These are phyloP conservation scores for Colletotrichum kahawae DNA, from an alignment of 2,329 filamentous ascomycete species.

Conservation along the genomic window DNA sequence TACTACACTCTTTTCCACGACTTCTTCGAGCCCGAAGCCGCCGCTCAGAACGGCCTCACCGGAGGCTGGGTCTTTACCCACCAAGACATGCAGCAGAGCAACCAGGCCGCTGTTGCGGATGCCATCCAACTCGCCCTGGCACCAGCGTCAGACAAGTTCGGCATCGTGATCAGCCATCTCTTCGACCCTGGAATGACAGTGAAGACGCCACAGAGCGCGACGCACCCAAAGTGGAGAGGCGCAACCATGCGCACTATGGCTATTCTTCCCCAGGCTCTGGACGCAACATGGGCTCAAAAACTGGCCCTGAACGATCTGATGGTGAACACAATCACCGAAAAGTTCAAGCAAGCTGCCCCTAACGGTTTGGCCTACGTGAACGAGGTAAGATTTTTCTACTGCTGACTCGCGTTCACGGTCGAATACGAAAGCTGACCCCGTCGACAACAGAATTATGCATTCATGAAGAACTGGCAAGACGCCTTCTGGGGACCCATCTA, in stretches of 20 bases:
- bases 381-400: not conserved
- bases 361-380: constrained; percentile 17
- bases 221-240: constrained; percentile 14
- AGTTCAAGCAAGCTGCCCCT: constrained; percentile 14
- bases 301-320: constrained; percentile 16
- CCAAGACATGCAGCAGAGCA: constrained; percentile 13
- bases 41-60: constrained; percentile 21
- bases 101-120: constrained; percentile 3
- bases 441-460: constrained; percentile 19
- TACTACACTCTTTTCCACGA: constrained; percentile 21
- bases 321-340: constrained; percentile 21
- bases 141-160: not conserved
- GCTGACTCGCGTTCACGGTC: not conserved
- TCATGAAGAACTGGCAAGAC: constrained; percentile 22
- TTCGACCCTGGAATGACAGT: constrained; percentile 6
- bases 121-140: constrained; percentile 1
- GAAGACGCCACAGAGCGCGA: constrained; percentile 10
- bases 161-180: constrained; percentile 18
- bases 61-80: constrained; percentile 23
- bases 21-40: constrained; percentile 18
- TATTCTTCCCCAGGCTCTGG: constrained; percentile 10
- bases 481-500: constrained; percentile 20
- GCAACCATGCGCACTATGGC: constrained; percentile 21
- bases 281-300: constrained; percentile 19
- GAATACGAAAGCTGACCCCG: not conserved